Evolutionary conservation across 2,329 filamentous ascomycete species (phyloP).

Genomic region (Paraphoma sp.): DNA sequence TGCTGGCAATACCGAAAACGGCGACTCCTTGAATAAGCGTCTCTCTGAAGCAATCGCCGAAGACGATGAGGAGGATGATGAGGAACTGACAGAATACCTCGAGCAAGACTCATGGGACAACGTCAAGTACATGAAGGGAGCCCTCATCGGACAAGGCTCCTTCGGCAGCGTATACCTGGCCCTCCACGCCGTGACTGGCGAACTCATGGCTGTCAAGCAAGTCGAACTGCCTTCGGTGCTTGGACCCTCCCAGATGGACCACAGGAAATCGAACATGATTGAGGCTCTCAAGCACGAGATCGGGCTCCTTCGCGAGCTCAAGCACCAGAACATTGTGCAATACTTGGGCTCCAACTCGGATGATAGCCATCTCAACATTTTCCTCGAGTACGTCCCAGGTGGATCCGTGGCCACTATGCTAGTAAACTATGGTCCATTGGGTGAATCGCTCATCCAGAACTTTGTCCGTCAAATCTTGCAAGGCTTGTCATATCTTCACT

Average conservation of each 20-base stretch:
- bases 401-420: conserved; percentile 98
- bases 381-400: conserved; percentile 97
- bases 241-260: conserved; percentile 75
- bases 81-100: conserved; percentile 87
- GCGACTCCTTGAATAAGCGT: conserved; percentile 79
- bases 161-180: conserved; percentile 97
- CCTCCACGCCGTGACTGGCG: conserved; percentile 92
- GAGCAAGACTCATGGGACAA: conserved; percentile 94
- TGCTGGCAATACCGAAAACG: conserved; percentile 62
- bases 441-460: conserved; percentile 91
- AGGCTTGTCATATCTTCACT: conserved; percentile 91
- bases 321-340: conserved; percentile 97
- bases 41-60: conserved; percentile 84
- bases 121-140: conserved; percentile 99
- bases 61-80: conserved; percentile 90
- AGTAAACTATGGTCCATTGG: conserved; percentile 94
- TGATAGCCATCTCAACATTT: conserved; percentile 94
- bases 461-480: conserved; percentile 96
- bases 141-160: conserved; percentile 93
- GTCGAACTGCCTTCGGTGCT: conserved; percentile 87
- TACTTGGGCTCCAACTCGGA: conserved; percentile 96
- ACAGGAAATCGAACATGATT: conserved; percentile 97
- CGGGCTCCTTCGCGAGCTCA: conserved; percentile 87
- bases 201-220: conserved; percentile 98
- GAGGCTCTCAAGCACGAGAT: conserved; percentile 97